Evolutionary conservation across 2,329 filamentous ascomycete genomes (phyloP).

Genomic region (Phyllosticta citrichinensis): DNA sequence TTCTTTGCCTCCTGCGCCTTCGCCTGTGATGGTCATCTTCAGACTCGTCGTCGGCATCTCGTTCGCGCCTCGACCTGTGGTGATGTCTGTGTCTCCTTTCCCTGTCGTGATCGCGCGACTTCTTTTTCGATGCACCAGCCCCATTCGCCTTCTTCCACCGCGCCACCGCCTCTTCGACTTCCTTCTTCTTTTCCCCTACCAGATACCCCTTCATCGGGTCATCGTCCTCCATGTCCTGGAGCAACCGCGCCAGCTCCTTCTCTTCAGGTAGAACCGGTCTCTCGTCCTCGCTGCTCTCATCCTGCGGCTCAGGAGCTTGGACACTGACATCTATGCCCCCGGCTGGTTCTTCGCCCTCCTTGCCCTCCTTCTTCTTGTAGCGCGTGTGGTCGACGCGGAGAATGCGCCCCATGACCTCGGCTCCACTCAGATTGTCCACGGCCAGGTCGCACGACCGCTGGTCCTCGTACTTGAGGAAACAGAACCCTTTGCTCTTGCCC

Average conservation of each 20-base stretch:
- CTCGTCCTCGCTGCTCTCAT: constrained; percentile 29
- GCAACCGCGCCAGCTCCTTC: constrained; percentile 62
- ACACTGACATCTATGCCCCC: constrained; percentile 47
- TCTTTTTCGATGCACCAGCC: constrained; percentile 26
- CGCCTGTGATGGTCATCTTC: not conserved
- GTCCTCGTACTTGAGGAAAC: constrained; percentile 96
- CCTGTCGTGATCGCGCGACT: not conserved
- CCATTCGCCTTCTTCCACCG: constrained; percentile 39
- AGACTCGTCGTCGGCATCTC: not conserved
- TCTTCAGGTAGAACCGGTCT: constrained; percentile 71
- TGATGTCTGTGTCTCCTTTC: constrained; percentile 4
- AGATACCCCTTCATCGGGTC: constrained; percentile 95
- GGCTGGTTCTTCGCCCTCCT: constrained; percentile 42
- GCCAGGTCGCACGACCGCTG: constrained; percentile 92
- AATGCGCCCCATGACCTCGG: constrained; percentile 68
- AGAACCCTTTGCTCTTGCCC: constrained; percentile 88
- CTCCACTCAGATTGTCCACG: constrained; percentile 88
- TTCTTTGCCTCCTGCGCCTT: not conserved
- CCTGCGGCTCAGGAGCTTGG: constrained; percentile 32
- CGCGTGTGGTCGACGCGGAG: constrained; percentile 85
- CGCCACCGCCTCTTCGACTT: constrained; percentile 62
- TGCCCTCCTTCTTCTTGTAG: constrained; percentile 79
- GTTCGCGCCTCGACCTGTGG: not conserved
- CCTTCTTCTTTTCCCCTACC: constrained; percentile 83
- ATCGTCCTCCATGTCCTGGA: constrained; percentile 79